phyloP scores from a whole-genome alignment of 495 filamentous ascomycete genomes.

The Aspergillus baeticus region DNA sequence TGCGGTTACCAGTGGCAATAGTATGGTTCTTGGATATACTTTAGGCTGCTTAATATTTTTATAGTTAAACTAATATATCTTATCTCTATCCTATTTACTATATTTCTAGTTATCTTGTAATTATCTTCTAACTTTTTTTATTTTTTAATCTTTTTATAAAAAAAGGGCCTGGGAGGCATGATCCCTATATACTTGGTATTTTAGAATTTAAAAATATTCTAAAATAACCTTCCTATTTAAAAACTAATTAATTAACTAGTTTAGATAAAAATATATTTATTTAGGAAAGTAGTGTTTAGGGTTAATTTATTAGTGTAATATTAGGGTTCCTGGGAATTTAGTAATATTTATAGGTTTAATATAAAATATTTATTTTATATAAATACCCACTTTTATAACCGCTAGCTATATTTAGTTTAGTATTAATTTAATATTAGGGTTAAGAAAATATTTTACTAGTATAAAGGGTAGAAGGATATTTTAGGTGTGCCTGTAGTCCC shows the following conservation, averaged over 20 bases:
- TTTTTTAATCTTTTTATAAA: background rate
- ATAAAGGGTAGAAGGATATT: no score
- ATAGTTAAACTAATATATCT: background rate
- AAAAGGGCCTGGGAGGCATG: background rate
- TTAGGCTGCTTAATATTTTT: constrained; percentile 1
- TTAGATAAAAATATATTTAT: background rate
- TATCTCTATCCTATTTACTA: background rate
- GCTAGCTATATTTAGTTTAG: no score
- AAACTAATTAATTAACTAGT: background rate
- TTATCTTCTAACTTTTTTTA: background rate
- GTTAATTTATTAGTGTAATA: background rate
- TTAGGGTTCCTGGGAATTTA: background rate
- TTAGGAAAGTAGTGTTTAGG: background rate
- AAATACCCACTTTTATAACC: no score
- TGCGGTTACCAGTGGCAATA: constrained; percentile 2
- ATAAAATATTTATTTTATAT: background rate
- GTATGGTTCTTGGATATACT: background rate
- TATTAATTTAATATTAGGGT: no score
- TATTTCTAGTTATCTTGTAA: background rate
- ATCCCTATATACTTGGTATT: background rate
- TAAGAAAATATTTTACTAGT: no score
- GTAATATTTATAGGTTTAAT: background rate
- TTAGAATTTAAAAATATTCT: background rate
- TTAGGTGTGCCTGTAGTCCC: no score
- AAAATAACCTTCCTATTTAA: background rate